Conservation (phyloP, 768 basidiomycete species). For the Tylopilus sp. region DNA sequence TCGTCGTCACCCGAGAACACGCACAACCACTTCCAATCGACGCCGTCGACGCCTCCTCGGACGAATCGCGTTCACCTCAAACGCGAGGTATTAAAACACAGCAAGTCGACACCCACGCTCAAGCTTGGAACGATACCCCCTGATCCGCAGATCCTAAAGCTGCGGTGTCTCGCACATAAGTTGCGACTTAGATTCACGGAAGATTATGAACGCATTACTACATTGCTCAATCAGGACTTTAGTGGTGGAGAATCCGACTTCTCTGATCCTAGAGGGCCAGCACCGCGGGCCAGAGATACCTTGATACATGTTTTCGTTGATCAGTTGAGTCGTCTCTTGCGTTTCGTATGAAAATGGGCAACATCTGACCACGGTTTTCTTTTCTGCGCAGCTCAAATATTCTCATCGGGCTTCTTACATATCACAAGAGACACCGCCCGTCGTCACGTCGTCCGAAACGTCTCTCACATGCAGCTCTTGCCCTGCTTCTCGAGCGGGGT, state of each 20-base stretch:
- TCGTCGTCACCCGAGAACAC: conserved; percentile 29
- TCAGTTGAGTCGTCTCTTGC: conserved; percentile 34
- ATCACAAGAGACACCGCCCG: conserved; percentile 54
- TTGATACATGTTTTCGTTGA: conserved; percentile 43
- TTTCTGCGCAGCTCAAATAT: conserved; percentile 71
- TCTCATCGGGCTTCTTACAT: conserved; percentile 74
- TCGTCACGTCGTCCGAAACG: conserved; percentile 41
- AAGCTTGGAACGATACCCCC: conserved; percentile 39
- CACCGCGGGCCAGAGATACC: conserved; percentile 30
- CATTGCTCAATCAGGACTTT: conserved; percentile 33
- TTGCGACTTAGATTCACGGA: conserved; percentile 55
- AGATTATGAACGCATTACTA: conserved; percentile 38
- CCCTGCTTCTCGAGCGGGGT: conserved; percentile 79
- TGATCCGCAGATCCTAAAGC: conserved; percentile 46
- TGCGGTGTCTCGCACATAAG: conserved; percentile 55
- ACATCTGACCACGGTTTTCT: conserved; percentile 8
- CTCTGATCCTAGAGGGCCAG: conserved; percentile 34
- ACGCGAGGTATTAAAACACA: conserved; percentile 36
- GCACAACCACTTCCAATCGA: conserved; percentile 21
- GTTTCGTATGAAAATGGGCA: not conserved
- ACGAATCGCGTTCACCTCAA: conserved; percentile 17
- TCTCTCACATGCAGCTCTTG: conserved; percentile 74
- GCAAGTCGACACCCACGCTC: conserved; percentile 46
- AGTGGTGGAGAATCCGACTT: conserved; percentile 35
- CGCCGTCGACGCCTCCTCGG: conserved; percentile 31